Percentiles rank a stretch among this genome's conserved stretches.
Evolutionary conservation across 2,329 filamentous ascomycete genomes (phyloP).

Genomic region (Neopestalotiopsis rosae): DNA sequence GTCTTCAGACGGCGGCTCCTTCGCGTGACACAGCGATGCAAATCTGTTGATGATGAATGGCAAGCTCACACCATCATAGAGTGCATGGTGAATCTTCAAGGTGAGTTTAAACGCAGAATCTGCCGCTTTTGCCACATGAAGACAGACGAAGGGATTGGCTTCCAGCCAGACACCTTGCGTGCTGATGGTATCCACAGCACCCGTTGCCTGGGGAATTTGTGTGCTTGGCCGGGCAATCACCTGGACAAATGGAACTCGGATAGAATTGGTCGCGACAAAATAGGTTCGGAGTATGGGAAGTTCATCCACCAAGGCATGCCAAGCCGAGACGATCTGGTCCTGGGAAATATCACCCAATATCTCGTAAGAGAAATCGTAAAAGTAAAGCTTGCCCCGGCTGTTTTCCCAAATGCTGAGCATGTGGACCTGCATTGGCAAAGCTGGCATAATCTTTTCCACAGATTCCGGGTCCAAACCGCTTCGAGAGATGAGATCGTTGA

Average conservation of each 20-base stretch:
- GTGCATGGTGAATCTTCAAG: slow-evolving; percentile 78
- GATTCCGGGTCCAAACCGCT: slow-evolving; percentile 47
- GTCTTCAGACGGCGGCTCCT: not conserved
- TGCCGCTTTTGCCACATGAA: slow-evolving; percentile 26
- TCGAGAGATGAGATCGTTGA: slow-evolving; percentile 40
- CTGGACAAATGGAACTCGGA: slow-evolving; percentile 65
- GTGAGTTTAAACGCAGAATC: slow-evolving; percentile 41
- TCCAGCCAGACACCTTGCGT: slow-evolving; percentile 30
- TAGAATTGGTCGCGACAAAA: slow-evolving; percentile 59
- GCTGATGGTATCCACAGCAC: slow-evolving; percentile 18
- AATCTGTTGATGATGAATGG: slow-evolving; percentile 61
- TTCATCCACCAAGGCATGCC: slow-evolving; percentile 61
- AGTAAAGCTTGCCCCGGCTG: slow-evolving; percentile 71
- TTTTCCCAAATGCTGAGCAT: slow-evolving; percentile 81
- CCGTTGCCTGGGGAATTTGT: not conserved
- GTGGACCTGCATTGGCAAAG: slow-evolving; percentile 78
- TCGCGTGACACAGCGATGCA: slow-evolving; percentile 27
- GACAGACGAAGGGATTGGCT: slow-evolving; percentile 30
- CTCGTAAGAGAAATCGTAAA: slow-evolving; percentile 71
- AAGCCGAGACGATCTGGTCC: slow-evolving; percentile 59
- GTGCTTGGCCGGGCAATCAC: slow-evolving; percentile 44
- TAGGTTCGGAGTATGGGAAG: slow-evolving; percentile 72
- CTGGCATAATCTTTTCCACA: slow-evolving; percentile 67
- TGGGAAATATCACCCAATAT: slow-evolving; percentile 46
- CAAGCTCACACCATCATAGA: slow-evolving; percentile 87